Evolutionary conservation across 1,284 basidiomycete genomes (phyloP).

Genomic region (Sanghuangporus sanghuang): DNA sequence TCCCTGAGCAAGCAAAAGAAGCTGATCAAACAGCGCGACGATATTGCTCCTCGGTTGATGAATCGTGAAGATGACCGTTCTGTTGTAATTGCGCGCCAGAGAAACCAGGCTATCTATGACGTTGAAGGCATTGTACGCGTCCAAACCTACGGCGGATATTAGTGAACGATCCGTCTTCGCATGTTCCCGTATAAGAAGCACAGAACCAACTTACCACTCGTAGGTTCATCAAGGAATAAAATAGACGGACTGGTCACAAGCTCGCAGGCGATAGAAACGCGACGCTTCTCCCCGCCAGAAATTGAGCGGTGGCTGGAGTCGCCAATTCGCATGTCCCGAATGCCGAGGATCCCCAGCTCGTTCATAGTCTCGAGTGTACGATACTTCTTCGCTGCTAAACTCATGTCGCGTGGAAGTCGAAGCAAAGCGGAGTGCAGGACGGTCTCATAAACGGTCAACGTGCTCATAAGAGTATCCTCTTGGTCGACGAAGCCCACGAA

Average conservation of each 20-base stretch:
- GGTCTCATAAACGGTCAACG: constrained; percentile 96
- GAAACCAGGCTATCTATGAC: constrained; percentile 87
- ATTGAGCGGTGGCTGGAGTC: constrained; percentile 81
- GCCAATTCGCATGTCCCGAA: constrained; percentile 88
- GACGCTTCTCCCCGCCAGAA: constrained; percentile 92
- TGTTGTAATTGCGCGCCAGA: constrained; percentile 83
- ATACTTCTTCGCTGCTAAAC: constrained; percentile 88
- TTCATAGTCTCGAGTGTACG: constrained; percentile 94
- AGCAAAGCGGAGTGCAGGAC: constrained; percentile 90
- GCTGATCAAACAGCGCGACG: constrained; percentile 90
- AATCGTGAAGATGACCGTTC: constrained; percentile 97
- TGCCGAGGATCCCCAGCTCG: constrained; percentile 88
- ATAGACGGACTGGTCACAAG: constrained; percentile 95
- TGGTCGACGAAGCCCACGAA: constrained; percentile 96
- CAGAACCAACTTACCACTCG: constrained; percentile 60
- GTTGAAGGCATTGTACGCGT: constrained; percentile 93
- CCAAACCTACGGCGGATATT: constrained; percentile 56
- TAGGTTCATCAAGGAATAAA: constrained; percentile 95
- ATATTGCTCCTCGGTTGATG: constrained; percentile 99
- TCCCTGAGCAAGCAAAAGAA: constrained; percentile 82
- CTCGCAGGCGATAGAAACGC: constrained; percentile 97
- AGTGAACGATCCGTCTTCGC: not conserved
- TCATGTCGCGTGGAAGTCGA: constrained; percentile 91
- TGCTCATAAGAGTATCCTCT: constrained; percentile 95
- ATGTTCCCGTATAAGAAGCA: not conserved